A percentile compares a stretch with the other conserved stretches of the same genome.
These are phyloP conservation scores for Tritrichomonas musculus DNA, from an alignment of 208 protist species.

Conservation along the genomic window DNA sequence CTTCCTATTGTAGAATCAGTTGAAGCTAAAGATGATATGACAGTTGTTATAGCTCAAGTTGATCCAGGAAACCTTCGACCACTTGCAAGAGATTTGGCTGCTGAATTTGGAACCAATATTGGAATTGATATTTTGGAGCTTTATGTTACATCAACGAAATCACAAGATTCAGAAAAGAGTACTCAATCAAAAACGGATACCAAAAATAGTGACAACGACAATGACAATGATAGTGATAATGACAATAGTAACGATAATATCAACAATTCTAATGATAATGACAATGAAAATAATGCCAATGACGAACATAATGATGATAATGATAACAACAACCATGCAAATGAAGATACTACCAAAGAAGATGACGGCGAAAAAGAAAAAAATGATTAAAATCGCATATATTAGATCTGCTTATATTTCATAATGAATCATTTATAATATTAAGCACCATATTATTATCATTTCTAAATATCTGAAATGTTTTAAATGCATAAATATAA, in stretches of 20 bases:
- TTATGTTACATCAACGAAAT: neutral
- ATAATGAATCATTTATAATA: too few species aligned
- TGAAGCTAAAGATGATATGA: neutral
- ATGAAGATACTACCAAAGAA: too few species aligned
- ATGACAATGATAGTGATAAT: neutral
- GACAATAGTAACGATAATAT: neutral
- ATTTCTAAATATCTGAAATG: too few species aligned
- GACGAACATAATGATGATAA: too few species aligned
- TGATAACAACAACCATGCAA: too few species aligned
- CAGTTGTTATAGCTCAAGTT: slow-evolving; percentile 26
- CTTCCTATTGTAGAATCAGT: slow-evolving; percentile 27
- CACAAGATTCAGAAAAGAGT: neutral
- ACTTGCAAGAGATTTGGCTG: neutral
- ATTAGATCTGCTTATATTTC: too few species aligned
- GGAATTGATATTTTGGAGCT: neutral
- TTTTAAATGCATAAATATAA: too few species aligned
- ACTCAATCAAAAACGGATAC: neutral
- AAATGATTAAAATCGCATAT: too few species aligned
- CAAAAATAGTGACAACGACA: neutral
- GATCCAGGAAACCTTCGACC: neutral
- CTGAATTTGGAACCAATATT: neutral
- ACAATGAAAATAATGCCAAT: too few species aligned
- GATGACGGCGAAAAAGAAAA: too few species aligned
- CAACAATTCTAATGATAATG: too few species aligned
- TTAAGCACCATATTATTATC: too few species aligned